A percentile compares a stretch with the other conserved stretches of the same genome.
Conservation (phyloP, 305 asterid species). For the Fraxinus dipetala region DNA sequence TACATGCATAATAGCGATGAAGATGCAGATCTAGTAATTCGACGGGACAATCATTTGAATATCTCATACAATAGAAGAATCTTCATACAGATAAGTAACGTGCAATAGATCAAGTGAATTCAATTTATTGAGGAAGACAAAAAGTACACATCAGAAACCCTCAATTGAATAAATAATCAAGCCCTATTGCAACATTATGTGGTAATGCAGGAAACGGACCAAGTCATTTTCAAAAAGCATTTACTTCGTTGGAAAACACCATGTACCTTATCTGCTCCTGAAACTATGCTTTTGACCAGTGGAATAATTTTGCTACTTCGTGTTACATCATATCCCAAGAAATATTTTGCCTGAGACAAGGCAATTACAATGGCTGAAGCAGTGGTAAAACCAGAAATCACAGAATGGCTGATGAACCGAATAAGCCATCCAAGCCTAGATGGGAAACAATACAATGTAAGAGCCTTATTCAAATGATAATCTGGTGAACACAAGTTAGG, state of each 20-base stretch:
- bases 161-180: constrained; percentile 4
- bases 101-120: background rate
- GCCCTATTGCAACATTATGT: constrained; percentile 1
- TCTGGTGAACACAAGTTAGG: background rate
- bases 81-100: background rate
- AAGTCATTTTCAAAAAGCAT: background rate
- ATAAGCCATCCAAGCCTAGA: constrained; percentile 97
- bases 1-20: constrained; percentile 20
- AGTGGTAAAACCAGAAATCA: constrained; percentile 99
- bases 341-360: constrained; percentile 92
- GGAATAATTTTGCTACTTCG: constrained; percentile 95
- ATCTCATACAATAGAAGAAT: background rate
- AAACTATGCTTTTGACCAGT: constrained; percentile 70
- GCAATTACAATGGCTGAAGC: constrained; percentile 98
- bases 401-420: constrained; percentile 98
- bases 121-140: constrained; percentile 1
- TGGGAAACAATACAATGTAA: constrained; percentile 29
- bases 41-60: background rate
- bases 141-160: constrained; percentile 9
- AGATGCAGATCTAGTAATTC: constrained; percentile 9
- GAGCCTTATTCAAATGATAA: constrained; percentile 12
- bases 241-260: constrained; percentile 9
- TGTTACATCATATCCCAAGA: constrained; percentile 86
- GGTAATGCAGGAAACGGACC: background rate
- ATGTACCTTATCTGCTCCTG: constrained; percentile 79